Base-by-base conservation (phyloP, 495 filamentous ascomycete species). In the Hypoxylon crocopeplum region DNA sequence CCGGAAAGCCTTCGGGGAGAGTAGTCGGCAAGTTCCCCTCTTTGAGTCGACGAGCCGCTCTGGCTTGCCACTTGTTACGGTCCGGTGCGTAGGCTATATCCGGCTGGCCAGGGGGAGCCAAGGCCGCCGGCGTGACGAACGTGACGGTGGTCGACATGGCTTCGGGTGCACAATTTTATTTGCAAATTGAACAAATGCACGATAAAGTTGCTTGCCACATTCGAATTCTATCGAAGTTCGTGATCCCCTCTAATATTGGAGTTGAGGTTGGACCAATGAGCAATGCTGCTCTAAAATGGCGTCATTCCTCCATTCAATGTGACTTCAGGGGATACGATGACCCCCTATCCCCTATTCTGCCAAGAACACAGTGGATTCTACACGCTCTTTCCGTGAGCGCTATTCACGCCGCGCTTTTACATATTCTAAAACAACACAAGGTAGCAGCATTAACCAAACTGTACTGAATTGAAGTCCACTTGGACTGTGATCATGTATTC, bases 31-130 rank as follows among this genome's bases (percentile, higher is more conserved):
- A 54, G 5, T 60, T 74, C 29, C 73, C 75, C 17, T 76, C 73
- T 47, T 59, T 54, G 7, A 62, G 64, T 22, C 82, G 74, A n/a
- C 71, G 72, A 55, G 75, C 68, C 32, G 68, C 71, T 16, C 85
- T 75, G 5, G 75, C 75, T 44, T 81, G 73, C 64, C 82, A 86
- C 64, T 85, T 86, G 17, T 76, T 74, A 53, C 75, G 75, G 41
- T 85, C 74, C 3, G 83, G 83, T 17, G 77, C 70, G 64, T 85
- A 86, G n/a, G 77, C 62, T 27, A 86, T 87, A 58, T 86, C 83
- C 2, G 82, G 81, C 40, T 70, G 41, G 21, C 68, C 59, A 5
- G 59, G 64, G 7, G 59, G n/a, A n/a, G n/a, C n/a, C n/a, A n/a
- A n/a, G n/a, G n/a, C n/a, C n/a, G n/a, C n/a, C n/a, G n/a, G n/a